Conservation (phyloP, 2,329 filamentous ascomycete species). For the Hypomyces perniciosus region DNA sequence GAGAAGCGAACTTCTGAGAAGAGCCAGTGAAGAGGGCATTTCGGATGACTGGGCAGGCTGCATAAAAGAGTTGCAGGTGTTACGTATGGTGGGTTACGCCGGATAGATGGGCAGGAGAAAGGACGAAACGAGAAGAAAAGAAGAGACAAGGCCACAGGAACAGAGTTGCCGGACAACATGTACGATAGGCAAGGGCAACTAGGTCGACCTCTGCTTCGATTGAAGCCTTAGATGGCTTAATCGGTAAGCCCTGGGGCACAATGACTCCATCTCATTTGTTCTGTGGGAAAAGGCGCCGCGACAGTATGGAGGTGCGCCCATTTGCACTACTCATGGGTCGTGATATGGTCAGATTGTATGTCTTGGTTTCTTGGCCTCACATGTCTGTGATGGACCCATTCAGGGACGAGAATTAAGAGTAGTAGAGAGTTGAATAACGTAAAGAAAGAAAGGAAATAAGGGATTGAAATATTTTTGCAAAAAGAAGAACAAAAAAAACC, state of each 20-base stretch:
- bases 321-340: too few relatives aligned
- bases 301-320: too few relatives aligned
- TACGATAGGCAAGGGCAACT: conserved; percentile 4
- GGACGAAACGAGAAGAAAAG: background rate
- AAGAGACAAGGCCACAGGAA: conserved; percentile 1
- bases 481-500: background rate
- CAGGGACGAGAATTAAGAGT: too few relatives aligned
- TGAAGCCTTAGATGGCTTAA: background rate
- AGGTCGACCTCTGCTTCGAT: conserved; percentile 5
- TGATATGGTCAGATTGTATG: background rate
- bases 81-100: background rate
- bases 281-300: background rate
- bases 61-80: conserved; percentile 1
- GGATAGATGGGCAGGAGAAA: background rate
- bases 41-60: background rate
- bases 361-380: too few relatives aligned
- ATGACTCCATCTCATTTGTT: background rate
- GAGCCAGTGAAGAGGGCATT: conserved; percentile 18
- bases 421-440: too few relatives aligned
- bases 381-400: too few relatives aligned
- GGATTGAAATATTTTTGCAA: too few relatives aligned
- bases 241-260: conserved; percentile 3
- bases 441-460: too few relatives aligned
- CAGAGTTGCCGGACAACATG: background rate
- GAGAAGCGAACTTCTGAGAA: conserved; percentile 44